Percentiles rank a stretch among this genome's conserved stretches.
phyloP scores from a whole-genome alignment of 2,329 filamentous ascomycete genomes.

The Fusarium domesticum region DNA sequence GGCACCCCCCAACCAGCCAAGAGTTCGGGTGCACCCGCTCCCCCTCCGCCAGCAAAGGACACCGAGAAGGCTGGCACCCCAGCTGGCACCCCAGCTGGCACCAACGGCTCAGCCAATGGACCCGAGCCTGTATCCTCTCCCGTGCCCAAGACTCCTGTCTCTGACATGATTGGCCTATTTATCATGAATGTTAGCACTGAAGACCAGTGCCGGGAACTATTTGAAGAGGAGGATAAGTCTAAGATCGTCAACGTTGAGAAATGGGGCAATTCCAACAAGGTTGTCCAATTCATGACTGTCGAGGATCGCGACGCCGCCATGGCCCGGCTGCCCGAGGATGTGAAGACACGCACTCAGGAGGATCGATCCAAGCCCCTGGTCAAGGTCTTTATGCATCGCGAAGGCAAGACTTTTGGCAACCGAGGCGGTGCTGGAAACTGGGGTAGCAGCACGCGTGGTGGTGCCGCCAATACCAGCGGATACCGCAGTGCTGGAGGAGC shows the following conservation, averaged over 20 bases:
- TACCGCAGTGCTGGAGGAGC: constrained; percentile 83
- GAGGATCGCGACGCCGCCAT: constrained; percentile 82
- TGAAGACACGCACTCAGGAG: constrained; percentile 68
- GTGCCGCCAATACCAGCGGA: constrained; percentile 59
- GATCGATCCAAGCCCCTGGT: constrained; percentile 77
- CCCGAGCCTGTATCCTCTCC: constrained; percentile 55
- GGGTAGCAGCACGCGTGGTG: constrained; percentile 64
- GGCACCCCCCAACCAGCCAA: constrained; percentile 51
- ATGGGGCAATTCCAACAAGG: constrained; percentile 75
- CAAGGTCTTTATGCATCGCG: constrained; percentile 75
- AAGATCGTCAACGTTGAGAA: constrained; percentile 81
- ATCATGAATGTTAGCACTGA: constrained; percentile 82
- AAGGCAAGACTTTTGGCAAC: constrained; percentile 51
- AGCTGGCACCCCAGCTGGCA: constrained; percentile 41
- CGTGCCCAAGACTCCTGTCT: constrained; percentile 55
- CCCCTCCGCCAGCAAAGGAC: constrained; percentile 46
- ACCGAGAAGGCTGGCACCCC: constrained; percentile 51
- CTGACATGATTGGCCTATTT: constrained; percentile 81
- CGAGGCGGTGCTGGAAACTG: constrained; percentile 66
- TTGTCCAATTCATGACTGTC: constrained; percentile 76
- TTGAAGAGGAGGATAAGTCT: constrained; percentile 75
- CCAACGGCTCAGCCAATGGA: constrained; percentile 54
- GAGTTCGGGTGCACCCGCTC: constrained; percentile 38
- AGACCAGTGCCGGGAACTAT: constrained; percentile 77
- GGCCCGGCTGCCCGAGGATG: constrained; percentile 68